A percentile compares a stretch with the other conserved stretches of the same genome.
phyloP scores from a whole-genome alignment of 2,329 filamentous ascomycete genomes.

The Rhexocercosporidium sp. region DNA sequence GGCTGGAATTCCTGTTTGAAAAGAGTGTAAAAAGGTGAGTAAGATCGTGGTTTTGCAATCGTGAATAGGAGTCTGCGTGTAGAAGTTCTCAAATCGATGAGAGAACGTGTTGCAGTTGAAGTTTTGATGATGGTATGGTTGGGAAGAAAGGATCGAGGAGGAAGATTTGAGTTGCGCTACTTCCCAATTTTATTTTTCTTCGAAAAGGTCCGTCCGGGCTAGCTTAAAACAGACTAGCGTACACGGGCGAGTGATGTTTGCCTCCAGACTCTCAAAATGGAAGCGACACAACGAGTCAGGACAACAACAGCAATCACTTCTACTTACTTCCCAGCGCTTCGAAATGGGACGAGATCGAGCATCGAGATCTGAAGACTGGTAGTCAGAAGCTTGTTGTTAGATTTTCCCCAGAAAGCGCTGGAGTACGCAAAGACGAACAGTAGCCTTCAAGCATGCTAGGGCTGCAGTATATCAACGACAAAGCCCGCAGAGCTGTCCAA shows the following conservation, averaged over 20 bases:
- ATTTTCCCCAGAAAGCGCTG: too few relatives aligned
- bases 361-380: too few relatives aligned
- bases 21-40: slow-evolving; percentile 24
- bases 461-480: too few relatives aligned
- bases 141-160: slow-evolving; percentile 22
- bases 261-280: background rate
- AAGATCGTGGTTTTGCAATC: slow-evolving; percentile 19
- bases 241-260: background rate
- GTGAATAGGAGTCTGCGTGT: slow-evolving; percentile 18
- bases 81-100: slow-evolving; percentile 32
- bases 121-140: slow-evolving; percentile 25
- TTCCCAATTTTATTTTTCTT: background rate
- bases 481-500: too few relatives aligned
- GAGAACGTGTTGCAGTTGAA: slow-evolving; percentile 27
- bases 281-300: slow-evolving; percentile 3
- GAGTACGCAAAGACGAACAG: too few relatives aligned
- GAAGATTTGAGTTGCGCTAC: slow-evolving; percentile 10
- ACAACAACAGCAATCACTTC: background rate
- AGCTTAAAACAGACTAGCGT: background rate
- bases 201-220: background rate
- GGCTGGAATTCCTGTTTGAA: slow-evolving; percentile 21
- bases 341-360: background rate
- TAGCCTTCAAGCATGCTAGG: too few relatives aligned
- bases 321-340: background rate
- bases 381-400: too few relatives aligned